Percentiles rank a stretch among this genome's conserved stretches.
Conservation (phyloP, 805 yeast genomes). For the Metschnikowia borealis region DNA sequence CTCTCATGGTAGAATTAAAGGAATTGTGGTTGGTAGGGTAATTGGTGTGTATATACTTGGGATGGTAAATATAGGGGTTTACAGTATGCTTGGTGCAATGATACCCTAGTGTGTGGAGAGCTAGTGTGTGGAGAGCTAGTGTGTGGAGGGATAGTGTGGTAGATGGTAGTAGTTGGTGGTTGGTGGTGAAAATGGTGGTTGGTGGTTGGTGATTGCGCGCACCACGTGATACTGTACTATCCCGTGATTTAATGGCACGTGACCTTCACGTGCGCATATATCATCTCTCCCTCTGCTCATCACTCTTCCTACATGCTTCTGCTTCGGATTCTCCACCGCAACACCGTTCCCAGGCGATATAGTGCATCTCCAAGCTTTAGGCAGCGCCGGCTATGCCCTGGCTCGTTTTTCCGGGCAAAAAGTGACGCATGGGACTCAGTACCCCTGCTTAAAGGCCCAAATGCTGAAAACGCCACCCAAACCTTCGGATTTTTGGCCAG, state of each 20-base stretch:
- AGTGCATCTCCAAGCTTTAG: too few species aligned
- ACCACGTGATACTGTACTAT: too few species aligned
- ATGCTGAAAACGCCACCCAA: not conserved
- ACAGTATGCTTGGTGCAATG: too few species aligned
- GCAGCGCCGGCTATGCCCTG: not conserved
- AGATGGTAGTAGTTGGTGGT: too few species aligned
- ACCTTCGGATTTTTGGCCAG: constrained; percentile 15
- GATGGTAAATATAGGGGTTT: too few species aligned
- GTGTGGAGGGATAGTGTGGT: too few species aligned
- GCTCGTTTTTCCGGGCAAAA: not conserved
- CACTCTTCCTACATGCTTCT: not conserved
- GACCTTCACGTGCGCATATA: too few species aligned
- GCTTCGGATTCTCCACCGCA: not conserved
- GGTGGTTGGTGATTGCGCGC: not conserved
- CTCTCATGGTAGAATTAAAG: constrained; percentile 20
- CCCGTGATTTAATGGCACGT: too few species aligned
- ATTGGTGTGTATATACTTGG: too few species aligned
- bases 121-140: too few species aligned
- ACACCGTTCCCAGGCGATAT: not conserved
- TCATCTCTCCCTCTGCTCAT: not conserved
- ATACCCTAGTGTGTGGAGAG: too few species aligned
- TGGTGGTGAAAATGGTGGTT: not conserved
- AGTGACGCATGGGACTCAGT: not conserved
- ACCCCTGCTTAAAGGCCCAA: not conserved
- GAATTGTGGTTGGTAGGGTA: not conserved